A percentile compares a stretch with the other conserved stretches of the same genome.
phyloP scores from a whole-genome alignment of 371 early-diverging fungal species.

The Encephalitozoon cuniculi region DNA sequence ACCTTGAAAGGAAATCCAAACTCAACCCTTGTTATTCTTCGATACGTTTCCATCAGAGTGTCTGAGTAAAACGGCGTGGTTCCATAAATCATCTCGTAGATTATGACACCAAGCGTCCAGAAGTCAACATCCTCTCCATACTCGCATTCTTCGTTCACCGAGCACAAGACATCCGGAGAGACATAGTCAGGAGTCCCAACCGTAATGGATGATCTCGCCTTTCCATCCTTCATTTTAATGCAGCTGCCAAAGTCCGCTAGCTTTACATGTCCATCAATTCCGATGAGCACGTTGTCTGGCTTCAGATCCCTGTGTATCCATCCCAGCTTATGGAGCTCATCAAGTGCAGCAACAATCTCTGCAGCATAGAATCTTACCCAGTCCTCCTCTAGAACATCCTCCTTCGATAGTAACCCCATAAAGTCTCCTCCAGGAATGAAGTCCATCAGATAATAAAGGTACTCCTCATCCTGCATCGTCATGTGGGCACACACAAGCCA shows the following conservation, averaged over 20 bases:
- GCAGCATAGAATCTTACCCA: constrained; percentile 61
- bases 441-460: constrained; percentile 69
- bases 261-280: constrained; percentile 67
- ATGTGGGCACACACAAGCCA: constrained; percentile 63
- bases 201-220: constrained; percentile 72
- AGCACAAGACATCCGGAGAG: constrained; percentile 82
- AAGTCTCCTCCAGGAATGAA: constrained; percentile 79
- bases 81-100: constrained; percentile 82
- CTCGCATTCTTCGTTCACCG: constrained; percentile 65
- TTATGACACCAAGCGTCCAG: constrained; percentile 93
- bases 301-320: constrained; percentile 69
- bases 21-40: constrained; percentile 63
- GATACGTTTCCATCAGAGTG: constrained; percentile 84
- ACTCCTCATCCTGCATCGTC: constrained; percentile 66
- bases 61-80: constrained; percentile 83
- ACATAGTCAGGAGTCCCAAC: constrained; percentile 88
- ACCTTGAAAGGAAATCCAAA: constrained; percentile 54
- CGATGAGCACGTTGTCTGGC: constrained; percentile 76
- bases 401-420: constrained; percentile 65
- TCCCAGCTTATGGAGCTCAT: constrained; percentile 56
- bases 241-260: constrained; percentile 77
- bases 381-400: constrained; percentile 61
- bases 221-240: constrained; percentile 60
- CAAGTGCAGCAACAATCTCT: constrained; percentile 54
- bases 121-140: constrained; percentile 73